Conservation (phyloP, 2,329 filamentous ascomycete species). For the Hortaea sp. region DNA sequence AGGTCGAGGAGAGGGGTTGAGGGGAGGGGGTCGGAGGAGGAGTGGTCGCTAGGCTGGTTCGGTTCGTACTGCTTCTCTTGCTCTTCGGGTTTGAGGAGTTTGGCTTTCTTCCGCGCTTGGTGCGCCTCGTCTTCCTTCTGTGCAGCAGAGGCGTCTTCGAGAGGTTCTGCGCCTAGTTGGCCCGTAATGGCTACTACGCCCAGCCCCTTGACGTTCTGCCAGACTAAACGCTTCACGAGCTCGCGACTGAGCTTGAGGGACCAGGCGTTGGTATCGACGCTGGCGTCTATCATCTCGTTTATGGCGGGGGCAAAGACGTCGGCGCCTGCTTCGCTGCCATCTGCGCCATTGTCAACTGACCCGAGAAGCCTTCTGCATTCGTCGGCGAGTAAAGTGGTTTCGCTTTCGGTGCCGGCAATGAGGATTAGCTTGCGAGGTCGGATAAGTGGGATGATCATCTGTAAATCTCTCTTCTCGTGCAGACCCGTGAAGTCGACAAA, state of each 20-base stretch:
- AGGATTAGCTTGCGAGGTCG: conserved; percentile 89
- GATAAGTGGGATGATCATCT: conserved; percentile 90
- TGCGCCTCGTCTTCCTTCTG: background rate
- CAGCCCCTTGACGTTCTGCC: conserved; percentile 86
- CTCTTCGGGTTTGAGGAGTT: conserved; percentile 38
- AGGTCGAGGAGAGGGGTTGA: conserved; percentile 49
- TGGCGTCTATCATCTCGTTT: conserved; percentile 72
- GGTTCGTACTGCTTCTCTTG: conserved; percentile 14
- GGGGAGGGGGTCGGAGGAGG: conserved; percentile 18
- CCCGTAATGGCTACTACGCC: conserved; percentile 91
- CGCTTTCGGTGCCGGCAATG: conserved; percentile 72
- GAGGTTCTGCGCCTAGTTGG: conserved; percentile 44
- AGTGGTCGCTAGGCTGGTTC: background rate
- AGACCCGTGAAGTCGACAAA: conserved; percentile 88
- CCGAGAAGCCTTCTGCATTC: conserved; percentile 62
- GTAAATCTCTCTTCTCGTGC: conserved; percentile 85
- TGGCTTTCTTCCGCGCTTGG: conserved; percentile 29
- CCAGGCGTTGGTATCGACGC: conserved; percentile 97
- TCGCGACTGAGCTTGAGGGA: conserved; percentile 78
- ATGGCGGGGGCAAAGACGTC: conserved; percentile 67
- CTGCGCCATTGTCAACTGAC: conserved; percentile 32
- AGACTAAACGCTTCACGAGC: conserved; percentile 77
- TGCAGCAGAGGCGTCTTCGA: conserved; percentile 24
- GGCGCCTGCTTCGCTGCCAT: background rate
- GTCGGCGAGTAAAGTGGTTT: conserved; percentile 67